phyloP scores from a whole-genome alignment of 805 yeast genomes.

The Wickerhamiella occidentalis region DNA sequence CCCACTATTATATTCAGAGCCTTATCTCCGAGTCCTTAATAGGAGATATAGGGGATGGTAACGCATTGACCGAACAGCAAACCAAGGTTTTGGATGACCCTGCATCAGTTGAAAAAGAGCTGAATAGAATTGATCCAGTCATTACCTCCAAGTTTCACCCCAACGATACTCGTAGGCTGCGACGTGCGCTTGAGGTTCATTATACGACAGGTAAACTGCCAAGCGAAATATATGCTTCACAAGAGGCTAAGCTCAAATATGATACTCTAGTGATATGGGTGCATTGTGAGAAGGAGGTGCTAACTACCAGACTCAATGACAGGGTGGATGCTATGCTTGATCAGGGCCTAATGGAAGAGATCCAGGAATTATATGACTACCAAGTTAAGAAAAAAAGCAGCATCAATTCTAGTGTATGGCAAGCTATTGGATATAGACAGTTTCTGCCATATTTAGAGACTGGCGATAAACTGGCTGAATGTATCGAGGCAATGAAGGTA shows the following conservation, averaged over 20 bases:
- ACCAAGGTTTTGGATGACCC: conserved; percentile 36
- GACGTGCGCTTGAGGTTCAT: conserved; percentile 71
- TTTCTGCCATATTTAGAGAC: conserved; percentile 22
- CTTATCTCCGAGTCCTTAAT: conserved; percentile 62
- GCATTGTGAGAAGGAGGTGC: conserved; percentile 46
- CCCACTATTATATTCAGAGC: conserved; percentile 83
- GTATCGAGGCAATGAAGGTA: conserved; percentile 66
- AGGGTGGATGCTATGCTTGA: conserved; percentile 78
- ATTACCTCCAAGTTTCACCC: conserved; percentile 83
- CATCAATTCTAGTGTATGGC: conserved; percentile 61
- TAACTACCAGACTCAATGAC: conserved; percentile 53
- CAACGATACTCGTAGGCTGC: conserved; percentile 65
- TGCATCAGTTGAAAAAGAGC: conserved; percentile 32
- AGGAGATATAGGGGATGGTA: conserved; percentile 19
- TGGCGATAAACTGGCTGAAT: conserved; percentile 29
- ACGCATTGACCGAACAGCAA: conserved; percentile 28
- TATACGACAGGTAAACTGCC: conserved; percentile 55
- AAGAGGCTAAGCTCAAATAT: conserved; percentile 41
- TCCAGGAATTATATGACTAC: conserved; percentile 37
- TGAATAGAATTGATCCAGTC: conserved; percentile 51
- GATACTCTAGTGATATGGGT: conserved; percentile 61
- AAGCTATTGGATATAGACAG: conserved; percentile 77
- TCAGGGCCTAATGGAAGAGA: conserved; percentile 55
- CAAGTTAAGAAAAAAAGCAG: conserved; percentile 28
- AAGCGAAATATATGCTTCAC: conserved; percentile 57